Evolutionary conservation across 208 protist species (phyloP), one percentile per base, ranked within the genome.

Genomic region (Leishmania braziliensis): DNA sequence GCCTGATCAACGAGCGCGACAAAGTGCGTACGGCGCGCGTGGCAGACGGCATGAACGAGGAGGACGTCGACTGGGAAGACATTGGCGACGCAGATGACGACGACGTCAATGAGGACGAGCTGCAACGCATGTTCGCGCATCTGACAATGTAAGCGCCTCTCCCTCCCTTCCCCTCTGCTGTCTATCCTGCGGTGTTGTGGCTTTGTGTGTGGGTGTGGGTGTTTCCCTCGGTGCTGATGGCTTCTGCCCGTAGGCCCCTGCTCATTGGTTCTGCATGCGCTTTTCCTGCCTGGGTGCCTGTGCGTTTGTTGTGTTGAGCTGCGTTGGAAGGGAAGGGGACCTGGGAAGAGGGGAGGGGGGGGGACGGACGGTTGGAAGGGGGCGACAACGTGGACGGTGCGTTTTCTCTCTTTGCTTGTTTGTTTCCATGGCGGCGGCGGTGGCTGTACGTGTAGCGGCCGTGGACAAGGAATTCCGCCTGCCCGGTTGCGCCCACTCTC

Each of bases 71-170:
- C 66, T 93, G 88, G 75, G 86, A 92, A 48, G 85, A 91, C 46
- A 85, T 91, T 8, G 93, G 91, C 43, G 85, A 91, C 53, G 88
- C 43, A 23, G 51, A 81, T n/a, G 79, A 80, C 16, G 83, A 82
- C 33, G 86, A 84, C n/a, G 56, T 84, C 6, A 76, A 85, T 53
- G 91, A 92, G 60, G 87, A 96, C 16, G 87, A 95, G 58, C 85
- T 98, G 71, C 84, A 94, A 63, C 83, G 88, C 60, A 96, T 98
- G 91, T 98, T 98, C 86, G 87, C 93, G 2, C 93, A 98, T 62
- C 80, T 98, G 36, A 92, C 89, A 1, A 86, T 91, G 78, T 98
- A 63, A 80, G n/a, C 9, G 9, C 26, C 10, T 18, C 46, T 29
- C 20, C 66, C n/a, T 43, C 12, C 66, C 20, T 53, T 76, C 50